A percentile compares a stretch with the other conserved stretches of the same genome.
Conservation (phyloP, 1,139 yeast genomes). For the Saccharomyces hybrid region DNA sequence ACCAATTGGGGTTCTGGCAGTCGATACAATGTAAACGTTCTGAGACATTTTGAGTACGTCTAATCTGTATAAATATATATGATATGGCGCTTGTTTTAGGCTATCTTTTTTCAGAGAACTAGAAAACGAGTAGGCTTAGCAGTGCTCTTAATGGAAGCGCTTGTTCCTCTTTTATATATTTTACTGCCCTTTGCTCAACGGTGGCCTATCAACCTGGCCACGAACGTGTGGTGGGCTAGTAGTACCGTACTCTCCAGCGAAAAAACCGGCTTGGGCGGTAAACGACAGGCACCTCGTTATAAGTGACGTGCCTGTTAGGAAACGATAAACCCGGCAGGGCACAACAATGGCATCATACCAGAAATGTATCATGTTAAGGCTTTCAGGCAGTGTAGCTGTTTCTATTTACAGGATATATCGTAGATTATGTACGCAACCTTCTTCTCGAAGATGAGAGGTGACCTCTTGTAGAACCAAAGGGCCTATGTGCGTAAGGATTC, state of each 20-base stretch:
- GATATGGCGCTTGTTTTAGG: background rate
- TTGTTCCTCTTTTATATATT: background rate
- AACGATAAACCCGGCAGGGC: background rate
- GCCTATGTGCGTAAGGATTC: constrained; percentile 23
- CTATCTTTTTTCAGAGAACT: background rate
- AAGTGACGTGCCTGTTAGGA: background rate
- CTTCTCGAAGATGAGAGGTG: background rate
- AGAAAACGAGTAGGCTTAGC: background rate
- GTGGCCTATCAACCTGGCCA: background rate
- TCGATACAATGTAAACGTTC: constrained; percentile 77
- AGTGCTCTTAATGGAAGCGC: background rate
- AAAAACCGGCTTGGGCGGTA: background rate
- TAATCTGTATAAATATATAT: background rate
- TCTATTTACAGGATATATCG: constrained; percentile 6
- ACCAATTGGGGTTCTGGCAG: constrained; percentile 94
- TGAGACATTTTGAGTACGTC: constrained; percentile 26
- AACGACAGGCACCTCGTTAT: background rate
- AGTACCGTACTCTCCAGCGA: constrained; percentile 1
- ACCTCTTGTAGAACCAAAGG: constrained; percentile 5
- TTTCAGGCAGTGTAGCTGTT: background rate
- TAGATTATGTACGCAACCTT: background rate
- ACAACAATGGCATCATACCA: background rate
- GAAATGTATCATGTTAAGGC: background rate
- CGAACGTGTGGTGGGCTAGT: background rate
- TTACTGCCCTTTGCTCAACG: background rate